These are phyloP conservation scores for Boletus mariae DNA, from an alignment of 1,284 basidiomycete genomes.

Conservation along the genomic window DNA sequence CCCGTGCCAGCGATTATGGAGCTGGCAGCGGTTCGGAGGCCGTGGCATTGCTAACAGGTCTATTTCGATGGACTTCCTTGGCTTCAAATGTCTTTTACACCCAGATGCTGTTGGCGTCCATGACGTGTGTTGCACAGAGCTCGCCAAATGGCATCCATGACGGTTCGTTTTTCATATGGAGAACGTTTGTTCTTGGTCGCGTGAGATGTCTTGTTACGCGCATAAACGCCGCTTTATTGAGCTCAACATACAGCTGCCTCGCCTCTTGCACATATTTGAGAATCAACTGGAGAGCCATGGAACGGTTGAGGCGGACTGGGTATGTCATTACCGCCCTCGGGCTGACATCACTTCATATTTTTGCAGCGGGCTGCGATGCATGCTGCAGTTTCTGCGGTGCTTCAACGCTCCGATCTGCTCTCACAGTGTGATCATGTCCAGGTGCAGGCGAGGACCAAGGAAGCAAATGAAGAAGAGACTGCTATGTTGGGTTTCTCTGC, in stretches of 20 bases:
- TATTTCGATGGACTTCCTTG: conserved; percentile 65
- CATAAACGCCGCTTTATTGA: conserved; percentile 2
- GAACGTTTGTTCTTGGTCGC: conserved; percentile 66
- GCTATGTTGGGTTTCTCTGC: conserved; percentile 13
- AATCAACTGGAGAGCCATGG: conserved; percentile 51
- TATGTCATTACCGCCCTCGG: conserved; percentile 29
- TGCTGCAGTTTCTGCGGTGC: conserved; percentile 46
- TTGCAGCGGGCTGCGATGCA: conserved; percentile 55
- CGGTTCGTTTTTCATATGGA: conserved; percentile 51
- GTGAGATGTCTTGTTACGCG: conserved; percentile 38
- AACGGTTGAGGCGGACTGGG: conserved; percentile 53
- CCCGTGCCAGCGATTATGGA: conserved; percentile 58
- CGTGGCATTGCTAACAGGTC: conserved; percentile 53
- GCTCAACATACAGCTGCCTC: conserved; percentile 49
- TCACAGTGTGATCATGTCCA: conserved; percentile 44
- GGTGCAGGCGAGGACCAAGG: conserved; percentile 22
- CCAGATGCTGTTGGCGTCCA: conserved; percentile 58
- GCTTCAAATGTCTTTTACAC: conserved; percentile 63
- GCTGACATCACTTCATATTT: conserved; percentile 12
- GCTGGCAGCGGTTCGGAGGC: conserved; percentile 55
- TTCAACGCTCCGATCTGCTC: conserved; percentile 51
- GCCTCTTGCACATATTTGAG: conserved; percentile 52
- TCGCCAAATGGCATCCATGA: conserved; percentile 32
- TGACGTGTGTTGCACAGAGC: conserved; percentile 58
- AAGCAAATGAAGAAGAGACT: conserved; percentile 23